phyloP scores from a whole-genome alignment of 805 yeast species.

The Yarrowia divulgata region DNA sequence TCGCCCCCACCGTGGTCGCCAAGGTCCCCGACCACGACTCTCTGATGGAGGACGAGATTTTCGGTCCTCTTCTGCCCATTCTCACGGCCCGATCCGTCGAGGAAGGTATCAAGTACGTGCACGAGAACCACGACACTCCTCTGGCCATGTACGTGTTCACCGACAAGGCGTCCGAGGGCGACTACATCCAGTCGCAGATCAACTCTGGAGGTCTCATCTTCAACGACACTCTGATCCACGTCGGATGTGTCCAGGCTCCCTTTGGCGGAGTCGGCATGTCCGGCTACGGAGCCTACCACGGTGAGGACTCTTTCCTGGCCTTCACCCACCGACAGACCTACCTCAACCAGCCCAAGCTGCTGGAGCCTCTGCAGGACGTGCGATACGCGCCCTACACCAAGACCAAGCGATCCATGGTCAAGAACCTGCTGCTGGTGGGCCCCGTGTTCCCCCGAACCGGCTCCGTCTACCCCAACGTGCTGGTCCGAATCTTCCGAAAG shows the following conservation, averaged over 20 bases:
- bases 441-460: constrained; percentile 40
- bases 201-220: constrained; percentile 76
- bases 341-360: constrained; percentile 67
- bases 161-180: constrained; percentile 56
- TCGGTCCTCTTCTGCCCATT: constrained; percentile 88
- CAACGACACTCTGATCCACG: constrained; percentile 77
- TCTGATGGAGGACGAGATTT: constrained; percentile 75
- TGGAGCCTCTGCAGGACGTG: constrained; percentile 61
- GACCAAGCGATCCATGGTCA: constrained; percentile 46
- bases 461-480: constrained; percentile 33
- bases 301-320: constrained; percentile 65
- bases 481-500: constrained; percentile 38
- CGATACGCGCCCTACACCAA: constrained; percentile 69
- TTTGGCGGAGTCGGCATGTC: constrained; percentile 90
- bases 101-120: constrained; percentile 50
- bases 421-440: constrained; percentile 27
- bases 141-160: constrained; percentile 77
- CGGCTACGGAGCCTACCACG: constrained; percentile 85
- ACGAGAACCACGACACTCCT: constrained; percentile 69
- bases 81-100: constrained; percentile 55
- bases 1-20: constrained; percentile 74
- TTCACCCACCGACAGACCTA: constrained; percentile 79
- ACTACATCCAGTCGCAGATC: constrained; percentile 58
- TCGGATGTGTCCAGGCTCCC: constrained; percentile 70
- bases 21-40: constrained; percentile 71